phyloP scores from a whole-genome alignment of 2,329 filamentous ascomycete genomes.

The Venturia nashicola region DNA sequence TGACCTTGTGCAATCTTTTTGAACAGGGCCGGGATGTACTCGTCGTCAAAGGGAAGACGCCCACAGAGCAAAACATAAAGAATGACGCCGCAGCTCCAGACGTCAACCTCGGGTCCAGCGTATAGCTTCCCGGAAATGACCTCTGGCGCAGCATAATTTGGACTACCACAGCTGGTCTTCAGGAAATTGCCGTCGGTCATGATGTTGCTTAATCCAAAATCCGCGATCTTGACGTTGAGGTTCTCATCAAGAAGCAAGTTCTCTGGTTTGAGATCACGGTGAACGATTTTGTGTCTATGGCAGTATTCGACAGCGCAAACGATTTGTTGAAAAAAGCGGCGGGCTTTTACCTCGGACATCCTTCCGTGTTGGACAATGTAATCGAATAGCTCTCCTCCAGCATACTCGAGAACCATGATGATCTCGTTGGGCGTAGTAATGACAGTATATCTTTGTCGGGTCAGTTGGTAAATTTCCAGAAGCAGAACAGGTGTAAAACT shows the following conservation, averaged over 20 bases:
- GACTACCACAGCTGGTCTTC: constrained; percentile 95
- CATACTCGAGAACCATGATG: constrained; percentile 98
- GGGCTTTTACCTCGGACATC: constrained; percentile 83
- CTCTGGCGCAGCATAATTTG: constrained; percentile 95
- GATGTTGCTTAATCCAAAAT: constrained; percentile 97
- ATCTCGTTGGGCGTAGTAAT: constrained; percentile 92
- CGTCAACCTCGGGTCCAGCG: constrained; percentile 92
- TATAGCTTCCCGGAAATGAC: constrained; percentile 97
- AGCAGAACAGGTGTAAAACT: constrained; percentile 20
- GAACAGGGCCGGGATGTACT: constrained; percentile 94
- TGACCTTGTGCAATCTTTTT: constrained; percentile 94
- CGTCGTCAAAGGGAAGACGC: constrained; percentile 85
- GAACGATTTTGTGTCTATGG: constrained; percentile 96
- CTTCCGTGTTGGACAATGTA: constrained; percentile 92
- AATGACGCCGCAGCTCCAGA: constrained; percentile 95
- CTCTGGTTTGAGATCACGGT: constrained; percentile 94
- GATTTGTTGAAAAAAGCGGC: constrained; percentile 98
- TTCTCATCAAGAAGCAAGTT: constrained; percentile 90
- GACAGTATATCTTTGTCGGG: constrained; percentile 63
- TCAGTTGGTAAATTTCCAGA: not conserved
- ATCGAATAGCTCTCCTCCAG: constrained; percentile 87
- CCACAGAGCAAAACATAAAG: constrained; percentile 54
- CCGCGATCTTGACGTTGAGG: constrained; percentile 97
- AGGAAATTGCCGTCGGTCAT: constrained; percentile 99
- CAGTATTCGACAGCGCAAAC: constrained; percentile 98